Percentiles rank a stretch among this genome's conserved stretches.
Conservation (phyloP, 139 green algal species). For the Spirogloea muscicola region DNA sequence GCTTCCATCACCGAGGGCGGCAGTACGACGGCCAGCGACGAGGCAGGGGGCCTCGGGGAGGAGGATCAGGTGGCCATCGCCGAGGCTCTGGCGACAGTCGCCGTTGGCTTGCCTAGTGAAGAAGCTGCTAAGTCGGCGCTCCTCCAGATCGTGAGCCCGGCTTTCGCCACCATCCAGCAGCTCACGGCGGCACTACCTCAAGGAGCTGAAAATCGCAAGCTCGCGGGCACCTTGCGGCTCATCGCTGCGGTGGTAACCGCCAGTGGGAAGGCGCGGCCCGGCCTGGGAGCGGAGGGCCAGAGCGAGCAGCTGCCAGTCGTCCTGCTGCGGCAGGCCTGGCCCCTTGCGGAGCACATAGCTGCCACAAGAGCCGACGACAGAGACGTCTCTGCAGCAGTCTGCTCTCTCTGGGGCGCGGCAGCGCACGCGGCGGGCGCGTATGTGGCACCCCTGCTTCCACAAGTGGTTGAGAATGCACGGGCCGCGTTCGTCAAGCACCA, state of each 20-base stretch:
- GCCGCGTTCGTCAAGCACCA: slow-evolving; percentile 28
- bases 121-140: too few relatives aligned
- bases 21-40: not conserved
- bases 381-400: slow-evolving; percentile 19
- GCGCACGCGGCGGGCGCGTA: slow-evolving; percentile 9
- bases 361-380: slow-evolving; percentile 23
- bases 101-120: not conserved
- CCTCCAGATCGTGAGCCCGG: too few relatives aligned
- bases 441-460: slow-evolving; percentile 28
- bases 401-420: slow-evolving; percentile 23
- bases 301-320: slow-evolving; percentile 6
- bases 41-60: slow-evolving; percentile 1
- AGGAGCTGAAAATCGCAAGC: too few relatives aligned
- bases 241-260: too few relatives aligned
- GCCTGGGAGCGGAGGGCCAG: not conserved
- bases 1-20: too few relatives aligned
- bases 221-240: too few relatives aligned
- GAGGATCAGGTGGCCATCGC: slow-evolving; percentile 11
- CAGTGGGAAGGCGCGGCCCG: too few relatives aligned
- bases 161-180: too few relatives aligned
- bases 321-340: slow-evolving; percentile 30
- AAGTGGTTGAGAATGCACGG: slow-evolving; percentile 10
- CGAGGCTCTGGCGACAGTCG: slow-evolving; percentile 20
- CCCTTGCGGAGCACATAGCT: slow-evolving; percentile 10
- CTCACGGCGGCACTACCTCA: too few relatives aligned